These are phyloP conservation scores for Neurospora sp. DNA, from an alignment of 2,329 filamentous ascomycete genomes.

Conservation along the genomic window DNA sequence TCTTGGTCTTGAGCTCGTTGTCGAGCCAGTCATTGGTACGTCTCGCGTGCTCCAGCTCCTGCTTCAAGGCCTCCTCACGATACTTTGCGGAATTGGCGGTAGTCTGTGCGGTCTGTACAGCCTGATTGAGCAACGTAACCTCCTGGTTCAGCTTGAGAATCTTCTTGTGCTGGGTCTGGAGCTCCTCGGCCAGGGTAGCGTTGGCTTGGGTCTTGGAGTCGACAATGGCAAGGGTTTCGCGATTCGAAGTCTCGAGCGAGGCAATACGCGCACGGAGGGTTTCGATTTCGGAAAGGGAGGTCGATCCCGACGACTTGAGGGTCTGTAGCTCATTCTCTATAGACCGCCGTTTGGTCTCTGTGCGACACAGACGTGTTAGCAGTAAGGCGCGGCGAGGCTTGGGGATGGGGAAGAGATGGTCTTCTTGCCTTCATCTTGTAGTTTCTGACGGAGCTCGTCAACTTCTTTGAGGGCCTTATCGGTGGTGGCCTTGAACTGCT, in stretches of 20 bases:
- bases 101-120: conserved; percentile 72
- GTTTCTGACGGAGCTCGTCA: conserved; percentile 68
- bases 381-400: background rate
- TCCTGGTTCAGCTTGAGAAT: conserved; percentile 77
- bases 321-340: conserved; percentile 75
- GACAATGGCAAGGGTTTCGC: conserved; percentile 79
- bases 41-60: conserved; percentile 81
- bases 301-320: conserved; percentile 65
- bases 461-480: conserved; percentile 80
- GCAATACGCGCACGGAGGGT: conserved; percentile 73
- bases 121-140: conserved; percentile 71
- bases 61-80: conserved; percentile 79
- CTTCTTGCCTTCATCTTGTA: conserved; percentile 70
- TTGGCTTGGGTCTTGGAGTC: conserved; percentile 85
- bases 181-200: conserved; percentile 74
- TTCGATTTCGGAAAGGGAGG: conserved; percentile 65
- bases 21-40: conserved; percentile 92
- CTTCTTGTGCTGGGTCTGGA: conserved; percentile 82
- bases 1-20: conserved; percentile 82
- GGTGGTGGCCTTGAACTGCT: conserved; percentile 69
- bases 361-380: conserved; percentile 12
- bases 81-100: conserved; percentile 76
- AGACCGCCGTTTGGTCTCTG: conserved; percentile 66
- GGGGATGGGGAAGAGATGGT: conserved; percentile 3
- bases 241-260: conserved; percentile 82